These are phyloP conservation scores for Schizophyllum commune DNA, from an alignment of 1,284 basidiomycete species.

Conservation along the genomic window DNA sequence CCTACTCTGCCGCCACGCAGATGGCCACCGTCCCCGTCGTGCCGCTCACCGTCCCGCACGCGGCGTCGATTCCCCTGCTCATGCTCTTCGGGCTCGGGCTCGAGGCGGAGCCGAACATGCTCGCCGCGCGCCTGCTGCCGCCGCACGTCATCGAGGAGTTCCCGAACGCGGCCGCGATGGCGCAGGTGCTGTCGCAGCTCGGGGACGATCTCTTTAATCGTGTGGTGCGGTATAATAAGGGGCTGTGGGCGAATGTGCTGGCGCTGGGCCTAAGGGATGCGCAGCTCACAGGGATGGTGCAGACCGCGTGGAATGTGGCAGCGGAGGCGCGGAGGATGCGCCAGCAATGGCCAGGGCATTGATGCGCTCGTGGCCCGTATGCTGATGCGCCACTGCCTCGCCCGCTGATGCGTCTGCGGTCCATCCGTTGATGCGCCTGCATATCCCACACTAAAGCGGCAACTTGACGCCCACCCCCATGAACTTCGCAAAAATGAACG, in stretches of 20 bases:
- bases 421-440: no score
- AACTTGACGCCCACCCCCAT: no score
- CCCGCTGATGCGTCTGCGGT: no score
- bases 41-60: conserved; percentile 29
- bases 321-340: conserved; percentile 36
- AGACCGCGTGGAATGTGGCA: conserved; percentile 44
- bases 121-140: conserved; percentile 34
- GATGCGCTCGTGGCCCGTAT: not conserved
- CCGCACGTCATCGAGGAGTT: conserved; percentile 36
- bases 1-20: not conserved
- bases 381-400: no score
- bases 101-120: conserved; percentile 28
- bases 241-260: conserved; percentile 46
- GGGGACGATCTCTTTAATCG: conserved; percentile 28
- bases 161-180: conserved; percentile 50
- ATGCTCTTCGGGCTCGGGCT: conserved; percentile 34
- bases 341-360: not conserved
- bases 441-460: no score
- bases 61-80: conserved; percentile 31
- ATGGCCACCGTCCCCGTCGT: conserved; percentile 32
- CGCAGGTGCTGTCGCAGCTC: conserved; percentile 31
- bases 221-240: conserved; percentile 32
- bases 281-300: conserved; percentile 32
- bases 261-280: conserved; percentile 32
- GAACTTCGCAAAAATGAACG: no score